Evolutionary conservation across 208 protist genomes (phyloP), one percentile per base, ranked within the genome.

Genomic region (Leishmania turanica): DNA sequence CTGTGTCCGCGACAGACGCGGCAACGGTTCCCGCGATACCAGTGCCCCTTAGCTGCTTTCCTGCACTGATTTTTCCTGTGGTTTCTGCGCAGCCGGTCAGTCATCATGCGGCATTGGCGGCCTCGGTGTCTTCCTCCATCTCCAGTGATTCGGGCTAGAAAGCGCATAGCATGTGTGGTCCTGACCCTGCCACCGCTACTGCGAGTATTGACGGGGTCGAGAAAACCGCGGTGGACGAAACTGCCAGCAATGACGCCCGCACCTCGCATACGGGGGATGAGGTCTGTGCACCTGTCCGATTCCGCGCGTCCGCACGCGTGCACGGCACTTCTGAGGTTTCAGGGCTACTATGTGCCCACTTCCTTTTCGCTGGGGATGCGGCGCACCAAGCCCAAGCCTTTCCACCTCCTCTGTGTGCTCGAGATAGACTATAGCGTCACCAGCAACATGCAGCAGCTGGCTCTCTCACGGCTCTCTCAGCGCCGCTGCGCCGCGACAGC

Each of bases 351-450:
- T 42, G 51, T 78, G 40, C 71, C 77, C 11, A 79, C 64, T 21
- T 78, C n/a, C 0, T 69, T 65, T 2, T 72, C 64, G 15, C 56
- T 42, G 21, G 60, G 71, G 8, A 56, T 81, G 40, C 69, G 27
- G 45, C 71, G 71, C 0, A 58, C 45, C 15, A 81, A 85, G 49
- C 49, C 56, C 56, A 73, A 51, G 62, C 51, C 51, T 78, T 37
- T 64, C 71, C 24, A 62, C 60, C 1, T 75, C 37, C 13, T 42
- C 27, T 21, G 31, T 8, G 19, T 60, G 27, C 31, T n/a, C 7
- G 65, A 58, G 24, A 17, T n/a, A 27, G 37, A 17, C 31, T 75
- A 0, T 37, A 47, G 37, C 51, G 51, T 66, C 37, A 62, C 0
- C 37, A 37, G 34, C 17, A 13, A 51, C 73, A 34, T 2, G 11